Evolutionary conservation across 148 eudicot genomes (phyloP), one percentile per base, ranked within the genome.

Genomic region (Heliamphora exappendiculata): DNA sequence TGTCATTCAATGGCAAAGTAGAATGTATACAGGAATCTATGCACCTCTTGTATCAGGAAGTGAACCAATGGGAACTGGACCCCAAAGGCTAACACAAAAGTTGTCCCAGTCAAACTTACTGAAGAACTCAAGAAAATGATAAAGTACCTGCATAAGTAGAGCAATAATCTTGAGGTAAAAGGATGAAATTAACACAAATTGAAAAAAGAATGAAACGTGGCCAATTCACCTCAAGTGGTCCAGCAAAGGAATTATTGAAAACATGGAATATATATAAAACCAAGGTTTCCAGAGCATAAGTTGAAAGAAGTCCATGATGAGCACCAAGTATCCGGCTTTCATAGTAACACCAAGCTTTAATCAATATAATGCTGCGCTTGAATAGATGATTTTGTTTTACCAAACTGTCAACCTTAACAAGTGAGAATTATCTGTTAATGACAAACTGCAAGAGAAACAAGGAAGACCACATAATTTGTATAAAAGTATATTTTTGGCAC

Each of bases 321-420:
- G 98, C 98, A 81, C 98, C 98, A 81, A 94, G 83, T 78, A 94
- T 87, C 50, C 98, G 97, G 78, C 98, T 94, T 84, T 94, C 98
- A 51, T 94, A 94, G 66, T 94, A 94, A 80, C 98, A 94, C 98
- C 98, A 94, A 5, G 98, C 98, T 82, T 94, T 94, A 24, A 94
- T 92, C 75, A 94, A 85, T 80, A 94, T 94, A 79, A 94, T 87
- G 84, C 98, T 94, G 60, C 97, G 98, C 84, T 94, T 94, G 80
- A 91, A 94, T 59, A 94, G 80, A 88, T 92, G 97, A 72, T 94
- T 86, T 78, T 88, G 97, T 59, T 77, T 87, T 82, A 94, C 90
- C 84, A 91, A 71, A 81, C 81, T 76, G 78, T 94, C 97, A 77
- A 94, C 92, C 98, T 94, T 73, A 37, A 78, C 33, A 63, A 75